Base-by-base conservation (phyloP, 495 filamentous ascomycete species). In the Penicillium chermesinum region DNA sequence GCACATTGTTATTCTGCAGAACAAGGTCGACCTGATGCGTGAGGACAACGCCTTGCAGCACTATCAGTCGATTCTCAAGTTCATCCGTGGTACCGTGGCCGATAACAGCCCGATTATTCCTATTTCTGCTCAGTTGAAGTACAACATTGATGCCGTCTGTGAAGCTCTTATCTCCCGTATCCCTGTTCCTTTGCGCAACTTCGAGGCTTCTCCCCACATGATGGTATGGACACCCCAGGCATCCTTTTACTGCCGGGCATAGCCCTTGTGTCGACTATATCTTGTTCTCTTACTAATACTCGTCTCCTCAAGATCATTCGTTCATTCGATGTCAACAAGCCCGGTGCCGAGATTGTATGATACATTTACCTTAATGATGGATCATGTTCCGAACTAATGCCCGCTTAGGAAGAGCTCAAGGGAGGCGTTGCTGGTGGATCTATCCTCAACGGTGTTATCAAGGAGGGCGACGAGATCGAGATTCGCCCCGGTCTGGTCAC, bases 281-380 rank as follows among this genome's bases (percentile, higher is more conserved):
- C n/a, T 30, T 30, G 32, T 1, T 13, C 4, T 30, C 1, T 21
- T 20, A 18, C 42, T 44, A 20, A 43, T 10, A 10, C 10, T 7
- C 15, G 27, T 20, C 21, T 18, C 14, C 9, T 33, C 10, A 20
- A 44, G 42, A 32, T 46, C 59, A 98, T 98, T 65, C 86, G 93
- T 55, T 96, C 91, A 3, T 98, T 98, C 67, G 93, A 98, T 61
- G 94, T 98, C 55, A 98, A 98, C 82, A 98, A 98, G 79, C 93
- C 93, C 32, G 93, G 93, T 80, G 89, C 94, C n/a, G 94, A 96
- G 73, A 96, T 98, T 49, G 25, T 30, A 10, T 30, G 25, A 10
- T 10, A 10, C 25, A 4, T 30, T 10, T 30, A 4, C 5, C 4
- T 5, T 10, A 4, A 30, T 10, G 25, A 30, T 30, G 10, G 4